phyloP scores from a whole-genome alignment of 148 eudicot genomes.

The Rhododendron kiyosumense region DNA sequence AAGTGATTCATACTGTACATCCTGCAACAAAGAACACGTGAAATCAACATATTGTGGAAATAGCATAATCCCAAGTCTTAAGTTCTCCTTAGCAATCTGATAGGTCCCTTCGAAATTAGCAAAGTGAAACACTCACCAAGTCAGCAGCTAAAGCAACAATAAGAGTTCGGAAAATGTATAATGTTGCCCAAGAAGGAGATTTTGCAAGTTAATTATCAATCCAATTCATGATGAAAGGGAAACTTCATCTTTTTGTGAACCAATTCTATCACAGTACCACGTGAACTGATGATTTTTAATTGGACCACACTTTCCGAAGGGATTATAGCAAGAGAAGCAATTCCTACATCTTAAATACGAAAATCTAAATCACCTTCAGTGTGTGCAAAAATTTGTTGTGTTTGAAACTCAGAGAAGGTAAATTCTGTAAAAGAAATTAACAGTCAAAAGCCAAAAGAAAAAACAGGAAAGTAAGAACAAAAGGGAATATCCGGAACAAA shows the following conservation, averaged over 20 bases:
- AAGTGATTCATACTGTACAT: constrained; percentile 59
- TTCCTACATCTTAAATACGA: background rate
- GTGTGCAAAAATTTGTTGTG: no score
- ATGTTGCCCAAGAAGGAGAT: background rate
- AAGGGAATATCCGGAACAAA: no score
- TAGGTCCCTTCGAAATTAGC: background rate
- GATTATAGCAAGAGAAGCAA: background rate
- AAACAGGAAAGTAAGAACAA: no score
- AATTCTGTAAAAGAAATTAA: no score
- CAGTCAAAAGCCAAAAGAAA: no score
- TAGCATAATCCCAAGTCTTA: background rate
- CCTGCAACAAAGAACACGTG: constrained; percentile 40
- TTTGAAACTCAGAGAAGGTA: no score
- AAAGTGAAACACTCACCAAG: constrained; percentile 7
- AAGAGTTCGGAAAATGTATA: background rate
- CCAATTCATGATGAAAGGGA: background rate
- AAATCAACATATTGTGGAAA: background rate
- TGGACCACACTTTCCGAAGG: background rate
- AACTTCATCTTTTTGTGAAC: background rate
- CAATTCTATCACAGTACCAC: background rate
- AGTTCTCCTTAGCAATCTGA: background rate
- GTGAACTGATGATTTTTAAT: background rate
- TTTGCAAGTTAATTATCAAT: background rate
- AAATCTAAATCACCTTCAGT: no score
- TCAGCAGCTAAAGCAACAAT: background rate